These are phyloP conservation scores for Cladophialophora exuberans DNA, from an alignment of 2,329 filamentous ascomycete species.

Conservation along the genomic window DNA sequence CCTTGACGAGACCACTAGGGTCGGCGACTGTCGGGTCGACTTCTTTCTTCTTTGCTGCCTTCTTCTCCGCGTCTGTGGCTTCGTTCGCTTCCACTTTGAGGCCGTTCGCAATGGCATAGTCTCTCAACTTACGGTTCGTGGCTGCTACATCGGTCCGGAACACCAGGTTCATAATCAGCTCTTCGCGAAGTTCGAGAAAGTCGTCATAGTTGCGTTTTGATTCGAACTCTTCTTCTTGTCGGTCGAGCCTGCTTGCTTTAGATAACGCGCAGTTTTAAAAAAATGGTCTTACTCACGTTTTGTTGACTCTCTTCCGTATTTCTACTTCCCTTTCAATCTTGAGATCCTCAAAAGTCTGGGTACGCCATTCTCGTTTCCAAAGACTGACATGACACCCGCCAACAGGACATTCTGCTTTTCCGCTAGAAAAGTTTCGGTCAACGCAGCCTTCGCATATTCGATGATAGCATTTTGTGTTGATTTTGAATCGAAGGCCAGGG, in stretches of 20 bases:
- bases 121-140: slow-evolving; percentile 61
- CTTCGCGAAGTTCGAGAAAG: slow-evolving; percentile 91
- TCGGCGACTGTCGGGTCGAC: slow-evolving; percentile 26
- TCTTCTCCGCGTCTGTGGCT: slow-evolving; percentile 68
- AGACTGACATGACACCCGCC: slow-evolving; percentile 85
- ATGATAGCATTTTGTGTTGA: slow-evolving; percentile 99
- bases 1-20: slow-evolving; percentile 68
- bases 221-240: slow-evolving; percentile 88
- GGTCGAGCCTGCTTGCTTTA: slow-evolving; percentile 73
- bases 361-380: slow-evolving; percentile 66
- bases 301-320: slow-evolving; percentile 76
- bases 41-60: slow-evolving; percentile 42
- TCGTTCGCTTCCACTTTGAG: slow-evolving; percentile 66
- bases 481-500: slow-evolving; percentile 88
- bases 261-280: slow-evolving; percentile 3
- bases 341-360: slow-evolving; percentile 88
- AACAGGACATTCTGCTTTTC: slow-evolving; percentile 89
- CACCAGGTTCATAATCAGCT: slow-evolving; percentile 86
- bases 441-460: slow-evolving; percentile 98
- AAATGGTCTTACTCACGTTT: slow-evolving; percentile 45
- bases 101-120: slow-evolving; percentile 74
- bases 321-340: slow-evolving; percentile 91
- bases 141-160: slow-evolving; percentile 69
- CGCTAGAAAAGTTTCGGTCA: slow-evolving; percentile 87
- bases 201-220: slow-evolving; percentile 83